phyloP scores from a whole-genome alignment of 768 basidiomycete genomes.

The Gloeostereum incarnatum region DNA sequence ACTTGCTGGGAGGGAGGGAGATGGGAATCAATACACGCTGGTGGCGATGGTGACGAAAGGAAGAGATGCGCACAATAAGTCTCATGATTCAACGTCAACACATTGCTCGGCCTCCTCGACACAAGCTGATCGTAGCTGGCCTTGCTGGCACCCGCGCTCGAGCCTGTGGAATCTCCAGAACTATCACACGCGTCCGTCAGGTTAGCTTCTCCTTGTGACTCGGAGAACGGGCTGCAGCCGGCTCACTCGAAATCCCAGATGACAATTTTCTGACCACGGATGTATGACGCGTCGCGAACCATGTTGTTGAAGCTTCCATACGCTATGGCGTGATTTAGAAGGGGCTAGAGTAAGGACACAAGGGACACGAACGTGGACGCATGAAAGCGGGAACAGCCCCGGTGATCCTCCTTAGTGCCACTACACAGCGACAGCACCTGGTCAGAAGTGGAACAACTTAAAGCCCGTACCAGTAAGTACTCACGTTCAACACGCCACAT shows the following conservation, averaged over 20 bases:
- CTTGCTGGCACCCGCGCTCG: too few relatives aligned
- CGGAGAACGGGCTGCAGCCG: constrained; percentile 11
- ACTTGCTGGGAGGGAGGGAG: constrained; percentile 15
- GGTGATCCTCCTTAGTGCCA: constrained; percentile 22
- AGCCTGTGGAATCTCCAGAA: constrained; percentile 28
- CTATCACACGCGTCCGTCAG: constrained; percentile 15
- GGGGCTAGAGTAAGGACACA: neutral
- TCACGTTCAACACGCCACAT: too few relatives aligned
- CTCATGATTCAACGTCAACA: constrained; percentile 35
- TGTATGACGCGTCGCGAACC: constrained; percentile 21
- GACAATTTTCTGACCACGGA: constrained; percentile 20
- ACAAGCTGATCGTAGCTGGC: too few relatives aligned
- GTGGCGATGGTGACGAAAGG: constrained; percentile 1
- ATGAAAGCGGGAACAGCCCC: constrained; percentile 28
- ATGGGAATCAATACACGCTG: neutral
- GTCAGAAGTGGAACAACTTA: constrained; percentile 14
- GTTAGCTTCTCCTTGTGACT: constrained; percentile 15
- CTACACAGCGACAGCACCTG: constrained; percentile 23
- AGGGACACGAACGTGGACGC: constrained; percentile 25
- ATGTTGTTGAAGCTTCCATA: constrained; percentile 31
- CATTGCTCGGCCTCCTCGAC: too few relatives aligned
- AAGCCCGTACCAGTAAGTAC: too few relatives aligned
- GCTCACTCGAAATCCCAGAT: constrained; percentile 31
- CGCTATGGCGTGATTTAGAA: constrained; percentile 13
- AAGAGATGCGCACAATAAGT: constrained; percentile 25